These are phyloP conservation scores for Claviceps cyperi DNA, from an alignment of 2,329 filamentous ascomycete genomes.

Conservation along the genomic window DNA sequence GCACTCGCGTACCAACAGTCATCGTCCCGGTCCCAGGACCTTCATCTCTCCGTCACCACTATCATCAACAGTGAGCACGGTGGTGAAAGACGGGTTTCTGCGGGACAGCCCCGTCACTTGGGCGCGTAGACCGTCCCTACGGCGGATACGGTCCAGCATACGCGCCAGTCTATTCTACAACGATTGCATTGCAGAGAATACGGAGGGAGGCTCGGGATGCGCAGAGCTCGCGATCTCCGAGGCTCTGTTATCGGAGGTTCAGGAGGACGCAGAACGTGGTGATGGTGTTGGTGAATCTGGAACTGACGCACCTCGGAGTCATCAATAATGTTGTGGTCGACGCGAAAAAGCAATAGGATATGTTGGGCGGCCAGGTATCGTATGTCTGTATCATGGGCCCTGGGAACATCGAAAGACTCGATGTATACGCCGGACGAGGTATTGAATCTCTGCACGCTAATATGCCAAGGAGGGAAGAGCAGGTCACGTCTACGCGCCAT, in stretches of 20 bases:
- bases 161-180: conserved; percentile 41
- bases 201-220: conserved; percentile 10
- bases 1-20: conserved; percentile 15
- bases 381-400: background rate
- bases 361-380: conserved; percentile 5
- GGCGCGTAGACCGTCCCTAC: conserved; percentile 28
- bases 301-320: conserved; percentile 12
- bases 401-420: too few species aligned
- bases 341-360: conserved; percentile 17
- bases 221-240: conserved; percentile 13
- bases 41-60: conserved; percentile 46
- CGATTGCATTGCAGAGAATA: conserved; percentile 23
- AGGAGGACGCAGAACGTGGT: conserved; percentile 10
- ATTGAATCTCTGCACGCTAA: too few species aligned
- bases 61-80: conserved; percentile 43
- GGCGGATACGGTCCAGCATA: conserved; percentile 34
- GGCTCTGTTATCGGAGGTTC: conserved; percentile 10
- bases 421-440: too few species aligned
- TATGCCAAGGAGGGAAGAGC: background rate
- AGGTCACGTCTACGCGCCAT: background rate
- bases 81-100: conserved; percentile 41
- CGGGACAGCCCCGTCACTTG: conserved; percentile 27
- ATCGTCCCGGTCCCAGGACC: conserved; percentile 24
- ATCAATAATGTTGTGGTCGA: conserved; percentile 25
- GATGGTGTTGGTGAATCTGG: conserved; percentile 5